Evolutionary conservation across 1,139 yeast genomes (phyloP).

Genomic region (Yamadazyma blattariae): DNA sequence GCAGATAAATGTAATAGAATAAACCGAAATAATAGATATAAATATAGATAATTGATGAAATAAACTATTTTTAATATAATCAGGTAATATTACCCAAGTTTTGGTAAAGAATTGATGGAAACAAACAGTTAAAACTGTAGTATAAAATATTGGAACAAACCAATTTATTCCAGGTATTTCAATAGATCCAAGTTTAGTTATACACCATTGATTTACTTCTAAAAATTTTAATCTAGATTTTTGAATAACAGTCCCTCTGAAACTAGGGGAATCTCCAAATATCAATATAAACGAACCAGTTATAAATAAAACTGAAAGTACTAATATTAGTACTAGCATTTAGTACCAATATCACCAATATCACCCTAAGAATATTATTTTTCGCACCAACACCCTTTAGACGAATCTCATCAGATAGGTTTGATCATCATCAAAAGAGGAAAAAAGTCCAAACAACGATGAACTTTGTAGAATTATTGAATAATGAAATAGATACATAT

Average conservation of each 20-base stretch:
- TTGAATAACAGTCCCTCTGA: conserved; percentile 34
- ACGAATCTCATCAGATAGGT: not conserved
- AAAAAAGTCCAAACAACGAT: too few relatives aligned
- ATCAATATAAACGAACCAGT: conserved; percentile 22
- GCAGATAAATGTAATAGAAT: conserved; percentile 22
- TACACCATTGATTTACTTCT: conserved; percentile 1
- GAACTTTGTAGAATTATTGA: conserved; percentile 15
- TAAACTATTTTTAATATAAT: conserved; percentile 3
- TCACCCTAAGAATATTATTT: too few relatives aligned
- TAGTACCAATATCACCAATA: too few relatives aligned
- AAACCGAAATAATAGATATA: conserved; percentile 34
- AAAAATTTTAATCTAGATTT: conserved; percentile 14
- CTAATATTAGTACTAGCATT: too few relatives aligned
- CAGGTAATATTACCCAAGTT: conserved; percentile 30
- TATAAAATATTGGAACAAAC: conserved; percentile 52
- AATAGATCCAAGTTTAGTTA: conserved; percentile 2
- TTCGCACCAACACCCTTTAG: too few relatives aligned
- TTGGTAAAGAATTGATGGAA: conserved; percentile 43
- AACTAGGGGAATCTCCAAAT: conserved; percentile 56
- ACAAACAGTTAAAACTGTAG: conserved; percentile 43
- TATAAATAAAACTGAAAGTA: too few relatives aligned
- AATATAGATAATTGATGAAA: conserved; percentile 21
- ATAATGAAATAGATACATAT: conserved; percentile 28
- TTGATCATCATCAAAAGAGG: too few relatives aligned
- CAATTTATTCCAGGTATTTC: conserved; percentile 22